These are phyloP conservation scores for Serendipita sp. DNA, from an alignment of 768 basidiomycete genomes.

Conservation along the genomic window DNA sequence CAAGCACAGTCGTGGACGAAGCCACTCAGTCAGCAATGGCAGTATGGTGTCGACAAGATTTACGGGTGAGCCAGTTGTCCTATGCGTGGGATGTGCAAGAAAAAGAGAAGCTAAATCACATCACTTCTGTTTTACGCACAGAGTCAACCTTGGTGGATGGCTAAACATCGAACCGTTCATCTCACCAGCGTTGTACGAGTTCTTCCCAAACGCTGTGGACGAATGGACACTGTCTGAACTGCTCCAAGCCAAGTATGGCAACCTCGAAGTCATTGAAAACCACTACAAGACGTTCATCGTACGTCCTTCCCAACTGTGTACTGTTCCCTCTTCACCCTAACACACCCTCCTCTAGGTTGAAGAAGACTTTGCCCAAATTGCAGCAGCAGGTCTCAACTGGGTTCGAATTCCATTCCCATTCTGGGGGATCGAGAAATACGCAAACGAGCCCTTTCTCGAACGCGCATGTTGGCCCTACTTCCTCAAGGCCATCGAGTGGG, in stretches of 20 bases:
- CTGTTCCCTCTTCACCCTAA: constrained; percentile 27
- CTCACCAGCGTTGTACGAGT: constrained; percentile 44
- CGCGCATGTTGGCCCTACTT: constrained; percentile 70
- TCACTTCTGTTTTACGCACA: constrained; percentile 15
- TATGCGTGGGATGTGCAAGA: too few species aligned
- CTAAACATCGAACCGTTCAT: constrained; percentile 72
- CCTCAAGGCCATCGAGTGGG: constrained; percentile 62
- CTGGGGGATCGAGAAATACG: constrained; percentile 72
- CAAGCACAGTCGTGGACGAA: constrained; percentile 69
- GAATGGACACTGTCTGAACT: constrained; percentile 53
- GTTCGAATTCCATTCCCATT: constrained; percentile 66
- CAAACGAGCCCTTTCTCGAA: constrained; percentile 60
- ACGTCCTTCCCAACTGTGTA: too few species aligned
- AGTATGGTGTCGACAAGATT: constrained; percentile 44
- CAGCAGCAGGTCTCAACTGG: constrained; percentile 77
- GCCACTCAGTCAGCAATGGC: constrained; percentile 60
- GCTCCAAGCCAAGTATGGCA: constrained; percentile 45
- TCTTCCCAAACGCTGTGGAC: constrained; percentile 32
- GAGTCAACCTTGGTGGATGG: constrained; percentile 60
- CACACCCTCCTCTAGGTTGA: constrained; percentile 44
- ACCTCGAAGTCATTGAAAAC: constrained; percentile 47
- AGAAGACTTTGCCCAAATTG: constrained; percentile 77
- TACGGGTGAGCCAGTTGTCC: constrained; percentile 46
- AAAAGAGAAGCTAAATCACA: constrained; percentile 5
- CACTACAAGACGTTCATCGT: constrained; percentile 70